phyloP scores from a whole-genome alignment of 2,329 filamentous ascomycete genomes.

The Neofusicoccum kwambonambiense region DNA sequence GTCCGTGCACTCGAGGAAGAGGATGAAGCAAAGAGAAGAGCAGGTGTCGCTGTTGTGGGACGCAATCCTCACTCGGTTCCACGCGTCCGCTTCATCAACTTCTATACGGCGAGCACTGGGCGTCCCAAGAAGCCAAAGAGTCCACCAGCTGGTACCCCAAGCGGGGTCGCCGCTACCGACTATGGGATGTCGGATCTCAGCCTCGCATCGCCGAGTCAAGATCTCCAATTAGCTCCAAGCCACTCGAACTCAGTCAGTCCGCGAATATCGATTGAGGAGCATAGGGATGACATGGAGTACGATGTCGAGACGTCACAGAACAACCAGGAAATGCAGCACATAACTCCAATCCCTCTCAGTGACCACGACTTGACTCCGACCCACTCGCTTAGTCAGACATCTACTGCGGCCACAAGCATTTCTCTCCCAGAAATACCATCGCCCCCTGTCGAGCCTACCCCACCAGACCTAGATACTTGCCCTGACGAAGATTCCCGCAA shows the following conservation, averaged over 20 bases:
- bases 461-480: slow-evolving; percentile 54
- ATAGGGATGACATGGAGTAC: neutral
- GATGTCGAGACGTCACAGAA: neutral
- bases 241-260: neutral
- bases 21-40: slow-evolving; percentile 44
- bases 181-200: slow-evolving; percentile 8
- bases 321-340: neutral
- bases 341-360: neutral
- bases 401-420: neutral
- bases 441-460: slow-evolving; percentile 52
- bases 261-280: neutral
- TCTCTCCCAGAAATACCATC: slow-evolving; percentile 38
- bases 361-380: slow-evolving; percentile 6
- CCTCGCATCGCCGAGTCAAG: slow-evolving; percentile 5
- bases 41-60: slow-evolving; percentile 27
- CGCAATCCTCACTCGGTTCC: slow-evolving; percentile 32
- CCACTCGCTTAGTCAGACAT: neutral
- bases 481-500: slow-evolving; percentile 66
- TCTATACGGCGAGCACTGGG: slow-evolving; percentile 84
- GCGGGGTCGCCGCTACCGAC: neutral
- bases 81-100: slow-evolving; percentile 79
- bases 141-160: slow-evolving; percentile 21
- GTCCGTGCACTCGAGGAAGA: slow-evolving; percentile 71
- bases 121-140: slow-evolving; percentile 56
- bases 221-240: neutral